phyloP scores from a whole-genome alignment of 345 rosid genomes.

The thale cress (Arabidopsis thaliana) region TAIR10.1 NC_003076.8:25042001-25042500 shows the following conservation, averaged over 20 bases:
- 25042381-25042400: slow-evolving; percentile 57
- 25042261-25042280: slow-evolving; percentile 51
- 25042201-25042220: slow-evolving; percentile 55
- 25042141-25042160: slow-evolving; percentile 54
- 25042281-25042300: slow-evolving; percentile 58
- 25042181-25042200: slow-evolving; percentile 57
- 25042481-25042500: slow-evolving; percentile 47
- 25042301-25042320: slow-evolving; percentile 60
- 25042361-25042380: slow-evolving; percentile 68
- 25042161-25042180: slow-evolving; percentile 53
- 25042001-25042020: slow-evolving; percentile 57
- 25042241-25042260: slow-evolving; percentile 57
- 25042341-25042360: slow-evolving; percentile 63
- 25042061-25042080: slow-evolving; percentile 39
- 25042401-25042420: slow-evolving; percentile 61
- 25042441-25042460: slow-evolving; percentile 55
- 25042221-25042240: slow-evolving; percentile 55
- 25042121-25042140: slow-evolving; percentile 52
- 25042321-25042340: slow-evolving; percentile 54
- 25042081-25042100: slow-evolving; percentile 65
- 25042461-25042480: slow-evolving; percentile 61
- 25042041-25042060: slow-evolving; percentile 42
- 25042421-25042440: slow-evolving; percentile 56
- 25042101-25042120: slow-evolving; percentile 56
- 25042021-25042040: slow-evolving; percentile 56